Base-by-base conservation (phyloP, 495 filamentous ascomycete species). In the Echria macrotheca region DNA sequence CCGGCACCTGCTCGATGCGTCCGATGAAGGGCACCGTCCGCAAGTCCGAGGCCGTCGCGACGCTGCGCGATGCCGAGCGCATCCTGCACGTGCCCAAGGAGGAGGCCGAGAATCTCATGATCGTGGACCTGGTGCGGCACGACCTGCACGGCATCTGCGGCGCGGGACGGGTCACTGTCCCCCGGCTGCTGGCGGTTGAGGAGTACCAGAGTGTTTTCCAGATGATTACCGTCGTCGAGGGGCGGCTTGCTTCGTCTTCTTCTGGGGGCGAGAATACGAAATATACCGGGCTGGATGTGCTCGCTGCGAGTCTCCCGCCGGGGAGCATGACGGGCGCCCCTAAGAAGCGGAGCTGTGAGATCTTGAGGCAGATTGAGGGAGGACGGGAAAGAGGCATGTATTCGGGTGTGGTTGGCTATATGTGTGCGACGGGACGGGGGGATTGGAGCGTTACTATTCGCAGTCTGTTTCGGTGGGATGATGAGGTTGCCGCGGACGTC, bases 1-100 rank as follows among this genome's bases (percentile, higher is more conserved):
- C 59, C 4, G 79, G 77, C 0, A 55, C 56, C 7, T 84, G 80
- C 56, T 74, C 82, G 50, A 82, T 89, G 60, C 74, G 84, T 17
- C 93, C 93, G 1, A 98, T 98, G 76, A 98, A 98, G 70, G 93
- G 93, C 21, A 98, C 93, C 0, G 87, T 96, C 28, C 79, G 79
- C 42, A 95, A 93, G 60, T 75, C 77, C 0, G 62, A 72, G 24
- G 65, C 64, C 12, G 69, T 72, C 0, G 41, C 65, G 0, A 91
- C 85, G 1, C 69, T 83, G 33, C 76, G 71, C 10, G 72, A 84
- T 54, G 91, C 91, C 11, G 80, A 78, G 31, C 64, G 64, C 31
- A 78, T 90, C 50, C 77, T 96, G 3, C 73, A 82, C 41, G 76
- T 85, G 1, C 82, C 84, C 10, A 98, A 98, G 61, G 93, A 96